Conservation (phyloP, 2,329 filamentous ascomycete genomes). For the Fusarium sp. region DNA sequence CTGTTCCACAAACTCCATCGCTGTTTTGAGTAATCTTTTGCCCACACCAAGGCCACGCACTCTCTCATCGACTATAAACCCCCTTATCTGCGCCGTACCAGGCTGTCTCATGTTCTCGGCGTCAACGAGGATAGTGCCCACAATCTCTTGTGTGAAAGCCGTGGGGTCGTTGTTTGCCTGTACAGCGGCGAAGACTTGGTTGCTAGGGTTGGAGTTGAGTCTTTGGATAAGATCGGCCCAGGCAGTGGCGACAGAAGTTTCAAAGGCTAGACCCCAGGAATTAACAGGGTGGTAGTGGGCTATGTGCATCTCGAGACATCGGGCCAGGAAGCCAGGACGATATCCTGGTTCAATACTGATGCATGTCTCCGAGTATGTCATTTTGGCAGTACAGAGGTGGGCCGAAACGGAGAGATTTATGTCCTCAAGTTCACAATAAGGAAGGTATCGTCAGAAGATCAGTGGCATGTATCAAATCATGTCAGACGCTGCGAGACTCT, state of each 20-base stretch:
- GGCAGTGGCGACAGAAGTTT: slow-evolving; percentile 23
- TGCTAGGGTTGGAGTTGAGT: slow-evolving; percentile 21
- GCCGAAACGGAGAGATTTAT: too few species aligned
- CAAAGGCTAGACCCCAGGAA: slow-evolving; percentile 26
- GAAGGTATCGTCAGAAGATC: not conserved
- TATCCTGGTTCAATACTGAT: slow-evolving; percentile 28
- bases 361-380: not conserved
- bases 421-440: too few species aligned
- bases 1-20: slow-evolving; percentile 27
- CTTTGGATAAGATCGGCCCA: slow-evolving; percentile 34
- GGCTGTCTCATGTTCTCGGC: slow-evolving; percentile 10
- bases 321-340: slow-evolving; percentile 29
- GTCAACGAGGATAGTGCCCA: slow-evolving; percentile 26
- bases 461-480: not conserved
- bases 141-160: slow-evolving; percentile 15
- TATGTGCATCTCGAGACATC: slow-evolving; percentile 38
- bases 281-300: slow-evolving; percentile 27
- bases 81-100: slow-evolving; percentile 25
- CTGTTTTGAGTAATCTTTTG: slow-evolving; percentile 6
- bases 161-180: not conserved
- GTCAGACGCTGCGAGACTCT: not conserved
- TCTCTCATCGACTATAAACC: slow-evolving; percentile 34
- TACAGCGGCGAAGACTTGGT: slow-evolving; percentile 28
- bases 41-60: slow-evolving; percentile 26
- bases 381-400: not conserved